Conservation (phyloP, 2,329 filamentous ascomycete species). For the Mycosphaerella sp. region DNA sequence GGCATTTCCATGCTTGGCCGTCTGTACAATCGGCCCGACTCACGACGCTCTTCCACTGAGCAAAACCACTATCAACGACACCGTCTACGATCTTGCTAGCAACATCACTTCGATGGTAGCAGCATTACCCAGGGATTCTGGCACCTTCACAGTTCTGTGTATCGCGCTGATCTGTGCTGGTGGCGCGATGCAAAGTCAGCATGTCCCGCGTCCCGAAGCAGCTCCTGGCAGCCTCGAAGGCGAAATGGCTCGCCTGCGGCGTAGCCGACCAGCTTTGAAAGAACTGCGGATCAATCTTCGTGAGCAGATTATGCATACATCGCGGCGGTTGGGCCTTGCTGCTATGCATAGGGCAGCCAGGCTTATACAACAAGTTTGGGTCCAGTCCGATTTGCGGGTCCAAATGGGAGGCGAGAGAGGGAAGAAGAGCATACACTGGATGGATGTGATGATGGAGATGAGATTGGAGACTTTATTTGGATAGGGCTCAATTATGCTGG, state of each 20-base stretch:
- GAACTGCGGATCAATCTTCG: constrained; percentile 9
- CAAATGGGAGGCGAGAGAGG: constrained; percentile 1
- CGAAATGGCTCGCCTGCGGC: constrained; percentile 4
- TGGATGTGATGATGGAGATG: constrained; percentile 18
- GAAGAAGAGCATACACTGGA: constrained; percentile 11
- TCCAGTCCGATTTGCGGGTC: constrained; percentile 7
- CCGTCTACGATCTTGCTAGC: constrained; percentile 9
- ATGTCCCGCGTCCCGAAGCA: neutral
- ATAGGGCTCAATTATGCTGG: neutral
- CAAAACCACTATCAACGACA: neutral
- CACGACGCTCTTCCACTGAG: neutral
- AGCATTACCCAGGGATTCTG: constrained; percentile 6
- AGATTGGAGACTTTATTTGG: constrained; percentile 13
- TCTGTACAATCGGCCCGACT: neutral
- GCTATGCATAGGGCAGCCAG: neutral
- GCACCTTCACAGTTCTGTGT: constrained; percentile 11
- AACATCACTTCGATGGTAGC: constrained; percentile 12
- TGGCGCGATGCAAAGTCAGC: constrained; percentile 5
- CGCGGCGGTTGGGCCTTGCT: constrained; percentile 7
- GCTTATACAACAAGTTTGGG: constrained; percentile 16
- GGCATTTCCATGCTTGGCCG: constrained; percentile 8
- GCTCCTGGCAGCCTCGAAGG: neutral
- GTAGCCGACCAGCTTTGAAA: neutral
- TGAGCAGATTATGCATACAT: constrained; percentile 11
- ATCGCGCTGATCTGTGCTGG: constrained; percentile 13